Conservation (phyloP, 495 filamentous ascomycete genomes). For the Aspergillus bertholletiae region DNA sequence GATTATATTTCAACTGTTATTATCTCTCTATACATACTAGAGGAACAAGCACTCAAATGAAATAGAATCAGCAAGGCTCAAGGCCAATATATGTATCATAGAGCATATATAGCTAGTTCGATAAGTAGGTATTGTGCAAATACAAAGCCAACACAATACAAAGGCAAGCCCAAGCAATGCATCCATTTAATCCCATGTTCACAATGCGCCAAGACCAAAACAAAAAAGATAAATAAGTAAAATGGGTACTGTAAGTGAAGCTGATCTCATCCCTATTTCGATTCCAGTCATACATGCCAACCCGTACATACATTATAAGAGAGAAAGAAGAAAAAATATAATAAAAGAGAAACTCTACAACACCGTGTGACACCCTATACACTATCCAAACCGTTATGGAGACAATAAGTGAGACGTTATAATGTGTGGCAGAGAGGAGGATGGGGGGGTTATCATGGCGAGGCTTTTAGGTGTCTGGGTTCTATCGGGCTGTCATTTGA, state of each 20-base stretch:
- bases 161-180: slow-evolving; percentile 3
- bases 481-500: slow-evolving; percentile 35
- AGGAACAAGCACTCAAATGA: too few relatives aligned
- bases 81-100: neutral
- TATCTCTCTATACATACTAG: too few relatives aligned
- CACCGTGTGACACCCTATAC: slow-evolving; percentile 16
- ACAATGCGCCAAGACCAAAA: slow-evolving; percentile 8
- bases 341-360: slow-evolving; percentile 9
- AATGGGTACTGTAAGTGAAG: slow-evolving; percentile 7
- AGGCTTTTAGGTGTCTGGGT: neutral
- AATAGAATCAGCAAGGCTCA: neutral
- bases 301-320: slow-evolving; percentile 22
- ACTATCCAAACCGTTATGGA: slow-evolving; percentile 6
- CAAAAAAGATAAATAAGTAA: neutral
- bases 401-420: neutral
- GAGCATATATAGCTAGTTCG: neutral
- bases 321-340: neutral
- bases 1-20: too few relatives aligned
- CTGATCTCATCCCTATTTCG: slow-evolving; percentile 9
- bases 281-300: slow-evolving; percentile 24
- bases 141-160: slow-evolving; percentile 5
- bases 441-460: neutral
- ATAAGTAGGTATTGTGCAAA: slow-evolving; percentile 3
- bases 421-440: neutral
- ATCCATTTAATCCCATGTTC: slow-evolving; percentile 12